phyloP scores from a whole-genome alignment of 208 protist genomes.

The Crithidia brevicula region DNA sequence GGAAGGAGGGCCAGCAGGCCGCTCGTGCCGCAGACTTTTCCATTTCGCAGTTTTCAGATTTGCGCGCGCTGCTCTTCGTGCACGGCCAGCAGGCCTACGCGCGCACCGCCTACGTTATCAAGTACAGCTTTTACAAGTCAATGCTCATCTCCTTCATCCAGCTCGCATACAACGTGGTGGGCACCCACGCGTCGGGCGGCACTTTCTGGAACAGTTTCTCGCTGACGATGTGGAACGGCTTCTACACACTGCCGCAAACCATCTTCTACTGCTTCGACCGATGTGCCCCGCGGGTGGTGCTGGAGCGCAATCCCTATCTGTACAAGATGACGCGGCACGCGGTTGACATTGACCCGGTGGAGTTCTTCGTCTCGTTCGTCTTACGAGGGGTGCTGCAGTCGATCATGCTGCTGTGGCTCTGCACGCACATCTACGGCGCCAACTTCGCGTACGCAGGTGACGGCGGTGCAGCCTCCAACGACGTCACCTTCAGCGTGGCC shows the following conservation, averaged over 20 bases:
- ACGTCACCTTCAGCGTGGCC: conserved; percentile 79
- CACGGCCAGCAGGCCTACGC: conserved; percentile 95
- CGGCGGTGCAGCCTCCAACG: conserved; percentile 55
- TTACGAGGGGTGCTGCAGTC: conserved; percentile 82
- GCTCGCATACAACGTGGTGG: conserved; percentile 82
- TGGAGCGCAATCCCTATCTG: conserved; percentile 71
- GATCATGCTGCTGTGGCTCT: conserved; percentile 61
- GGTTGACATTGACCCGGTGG: conserved; percentile 53
- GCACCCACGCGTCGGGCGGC: conserved; percentile 72
- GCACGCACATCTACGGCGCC: conserved; percentile 39
- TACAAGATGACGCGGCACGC: conserved; percentile 74
- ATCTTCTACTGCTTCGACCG: conserved; percentile 92
- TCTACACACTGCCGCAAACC: conserved; percentile 91
- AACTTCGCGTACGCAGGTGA: conserved; percentile 36
- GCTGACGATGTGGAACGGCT: conserved; percentile 91
- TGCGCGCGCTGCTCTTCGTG: conserved; percentile 93
- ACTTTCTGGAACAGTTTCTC: conserved; percentile 93
- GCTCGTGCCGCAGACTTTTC: conserved; percentile 94
- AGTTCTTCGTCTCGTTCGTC: conserved; percentile 81
- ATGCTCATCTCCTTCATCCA: conserved; percentile 95
- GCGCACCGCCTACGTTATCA: conserved; percentile 93
- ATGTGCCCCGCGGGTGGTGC: conserved; percentile 68
- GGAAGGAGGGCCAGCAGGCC: conserved; percentile 95
- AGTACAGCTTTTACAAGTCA: conserved; percentile 99
- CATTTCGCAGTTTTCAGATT: conserved; percentile 93